Conservation (phyloP, 441 rosid genomes). For the Jatropha multifida region DNA sequence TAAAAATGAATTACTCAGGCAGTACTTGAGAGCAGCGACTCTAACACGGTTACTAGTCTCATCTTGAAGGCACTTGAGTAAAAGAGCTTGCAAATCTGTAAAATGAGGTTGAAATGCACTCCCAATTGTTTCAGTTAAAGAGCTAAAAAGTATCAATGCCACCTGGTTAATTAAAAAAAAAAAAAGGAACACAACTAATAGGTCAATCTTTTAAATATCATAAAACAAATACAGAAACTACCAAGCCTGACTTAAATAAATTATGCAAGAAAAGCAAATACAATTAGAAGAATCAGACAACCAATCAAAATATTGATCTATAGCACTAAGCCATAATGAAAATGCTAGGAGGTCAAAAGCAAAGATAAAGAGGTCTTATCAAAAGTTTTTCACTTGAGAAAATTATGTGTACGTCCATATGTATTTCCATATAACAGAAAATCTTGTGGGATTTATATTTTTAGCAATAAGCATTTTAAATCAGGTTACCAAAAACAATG, state of each 20-base stretch:
- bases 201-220: slow-evolving; percentile 13
- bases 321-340: not conserved
- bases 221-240: not conserved
- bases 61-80: slow-evolving; percentile 91
- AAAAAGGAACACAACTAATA: slow-evolving; percentile 18
- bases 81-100: slow-evolving; percentile 82
- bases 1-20: slow-evolving; percentile 10
- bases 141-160: slow-evolving; percentile 96
- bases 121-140: slow-evolving; percentile 97
- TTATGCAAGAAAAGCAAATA: not conserved
- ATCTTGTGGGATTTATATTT: not conserved
- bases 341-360: not conserved
- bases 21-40: slow-evolving; percentile 97
- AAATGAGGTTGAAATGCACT: slow-evolving; percentile 85
- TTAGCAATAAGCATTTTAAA: too few species aligned
- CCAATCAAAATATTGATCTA: not conserved
- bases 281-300: not conserved
- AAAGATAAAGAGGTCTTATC: not conserved
- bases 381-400: not conserved
- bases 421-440: not conserved
- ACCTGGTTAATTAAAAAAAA: slow-evolving; percentile 52
- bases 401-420: not conserved
- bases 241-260: not conserved
- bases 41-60: slow-evolving; percentile 94
- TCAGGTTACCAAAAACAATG: too few species aligned